Evolutionary conservation across 257 asterid genomes (phyloP).

Genomic region (Solanum etuberosum): DNA sequence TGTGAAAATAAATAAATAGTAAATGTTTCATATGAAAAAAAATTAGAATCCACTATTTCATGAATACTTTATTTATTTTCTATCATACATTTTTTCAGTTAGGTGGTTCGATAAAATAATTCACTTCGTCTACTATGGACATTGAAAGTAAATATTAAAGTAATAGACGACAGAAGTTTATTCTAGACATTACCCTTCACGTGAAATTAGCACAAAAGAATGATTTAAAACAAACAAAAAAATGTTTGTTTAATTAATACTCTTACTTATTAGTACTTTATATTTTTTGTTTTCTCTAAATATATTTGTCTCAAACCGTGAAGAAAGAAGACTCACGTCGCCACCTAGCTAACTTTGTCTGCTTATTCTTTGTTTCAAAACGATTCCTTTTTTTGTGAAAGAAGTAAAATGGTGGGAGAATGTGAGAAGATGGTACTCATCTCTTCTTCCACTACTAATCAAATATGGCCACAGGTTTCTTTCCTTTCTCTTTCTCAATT

Average conservation of each 20-base stretch:
- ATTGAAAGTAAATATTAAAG: neutral
- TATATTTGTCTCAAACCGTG: constrained; percentile 16
- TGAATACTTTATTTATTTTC: neutral
- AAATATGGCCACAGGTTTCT: constrained; percentile 56
- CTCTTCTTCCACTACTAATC: constrained; percentile 35
- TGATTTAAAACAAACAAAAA: neutral
- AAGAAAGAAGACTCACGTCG: constrained; percentile 31
- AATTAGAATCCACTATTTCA: neutral
- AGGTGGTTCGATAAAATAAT: too few species aligned
- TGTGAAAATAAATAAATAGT: too few species aligned
- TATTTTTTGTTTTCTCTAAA: neutral
- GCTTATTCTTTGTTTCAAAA: constrained; percentile 31
- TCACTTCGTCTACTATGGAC: neutral
- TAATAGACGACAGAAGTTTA: neutral
- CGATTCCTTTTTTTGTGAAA: constrained; percentile 24
- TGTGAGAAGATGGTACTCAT: constrained; percentile 43
- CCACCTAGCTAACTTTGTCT: constrained; percentile 52
- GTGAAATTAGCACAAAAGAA: constrained; percentile 30
- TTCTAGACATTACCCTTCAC: constrained; percentile 25
- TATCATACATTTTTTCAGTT: too few species aligned
- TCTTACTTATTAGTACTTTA: neutral
- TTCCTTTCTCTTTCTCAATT: constrained; percentile 39
- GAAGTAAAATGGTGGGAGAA: constrained; percentile 28
- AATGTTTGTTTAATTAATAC: neutral
- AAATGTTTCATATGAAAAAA: neutral